Evolutionary conservation across 1,284 basidiomycete species (phyloP), one percentile per base, ranked within the genome.

Genomic region (Rhizopogon parksii): DNA sequence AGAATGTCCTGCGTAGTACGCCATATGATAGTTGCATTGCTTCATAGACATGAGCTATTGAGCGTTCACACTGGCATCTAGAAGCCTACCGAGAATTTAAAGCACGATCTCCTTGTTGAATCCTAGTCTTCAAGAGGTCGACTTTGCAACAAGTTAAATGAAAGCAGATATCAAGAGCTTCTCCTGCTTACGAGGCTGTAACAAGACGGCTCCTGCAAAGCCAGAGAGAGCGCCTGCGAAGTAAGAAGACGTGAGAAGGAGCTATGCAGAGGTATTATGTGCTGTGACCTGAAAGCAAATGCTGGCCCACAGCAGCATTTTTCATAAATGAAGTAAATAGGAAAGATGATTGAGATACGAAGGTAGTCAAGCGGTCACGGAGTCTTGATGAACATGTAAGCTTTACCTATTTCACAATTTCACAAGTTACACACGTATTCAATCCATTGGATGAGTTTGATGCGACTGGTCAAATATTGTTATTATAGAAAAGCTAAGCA

Each of bases 81-180:
- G 27, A 48, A 34, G 57, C 71, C 58, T 54, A 75, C 74, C 69
- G 68, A 51, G 64, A 56, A 43, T 63, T 58, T 47, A 62, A 50
- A 14, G 57, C 58, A 4, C 75, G 74, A 63, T 85, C 83, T 46
- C 79, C 77, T 67, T 94, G 89, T 66, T 95, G 90, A 55, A 94
- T 65, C 38, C 91, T 79, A 15, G 92, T 95, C 71, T 95, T 95
- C 60, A 95, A 69, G 30, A 95, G 73, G 68, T 95, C 92, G 57
- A 95, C 86, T 89, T 51, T n/a, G 19, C 51, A 40, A 8, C 5
- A 14, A 60, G n/a, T 57, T 39, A 24, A 2, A 30, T 34, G 1
- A 21, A 15, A 25, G 6, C n/a, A 4, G 15, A 24, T 0, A 21
- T 12, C 12, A 19, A 32, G 9, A 9, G 4, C 9, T 21, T 38